Evolutionary conservation across 768 basidiomycete species (phyloP).

Genomic region (Leccinum pellstonianum): DNA sequence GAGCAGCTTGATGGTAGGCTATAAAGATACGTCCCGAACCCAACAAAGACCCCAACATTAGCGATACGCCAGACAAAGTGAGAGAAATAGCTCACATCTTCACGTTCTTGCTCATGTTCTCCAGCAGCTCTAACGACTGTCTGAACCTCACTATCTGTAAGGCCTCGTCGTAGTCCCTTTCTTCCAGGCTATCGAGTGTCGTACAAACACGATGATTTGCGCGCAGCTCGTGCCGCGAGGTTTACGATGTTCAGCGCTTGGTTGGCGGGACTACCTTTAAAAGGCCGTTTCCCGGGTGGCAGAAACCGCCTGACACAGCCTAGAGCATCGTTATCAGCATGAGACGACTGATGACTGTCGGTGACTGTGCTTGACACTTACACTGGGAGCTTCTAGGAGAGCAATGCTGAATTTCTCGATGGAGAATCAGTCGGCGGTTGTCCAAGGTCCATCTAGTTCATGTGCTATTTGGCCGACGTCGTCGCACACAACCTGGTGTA

Average conservation of each 20-base stretch:
- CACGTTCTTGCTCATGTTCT: constrained; percentile 18
- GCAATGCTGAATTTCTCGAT: constrained; percentile 27
- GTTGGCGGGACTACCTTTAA: constrained; percentile 10
- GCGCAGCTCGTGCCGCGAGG: constrained; percentile 37
- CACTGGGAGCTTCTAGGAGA: constrained; percentile 32
- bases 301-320: constrained; percentile 36
- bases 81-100: constrained; percentile 30
- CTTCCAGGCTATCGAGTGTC: constrained; percentile 12
- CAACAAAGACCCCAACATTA: background rate
- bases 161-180: background rate
- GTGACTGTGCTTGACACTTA: constrained; percentile 20
- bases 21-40: too few species aligned
- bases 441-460: too few species aligned
- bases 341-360: background rate
- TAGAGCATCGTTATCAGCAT: constrained; percentile 11
- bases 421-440: too few species aligned
- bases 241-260: constrained; percentile 38
- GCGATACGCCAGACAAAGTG: background rate
- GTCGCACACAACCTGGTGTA: too few species aligned
- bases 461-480: too few species aligned
- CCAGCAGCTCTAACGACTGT: constrained; percentile 31
- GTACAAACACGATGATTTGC: constrained; percentile 28
- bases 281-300: constrained; percentile 33
- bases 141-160: constrained; percentile 34
- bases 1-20: constrained; percentile 37